Conservation (phyloP, 176 grass and related monocot genomes). For the Pharus latifolius region DNA sequence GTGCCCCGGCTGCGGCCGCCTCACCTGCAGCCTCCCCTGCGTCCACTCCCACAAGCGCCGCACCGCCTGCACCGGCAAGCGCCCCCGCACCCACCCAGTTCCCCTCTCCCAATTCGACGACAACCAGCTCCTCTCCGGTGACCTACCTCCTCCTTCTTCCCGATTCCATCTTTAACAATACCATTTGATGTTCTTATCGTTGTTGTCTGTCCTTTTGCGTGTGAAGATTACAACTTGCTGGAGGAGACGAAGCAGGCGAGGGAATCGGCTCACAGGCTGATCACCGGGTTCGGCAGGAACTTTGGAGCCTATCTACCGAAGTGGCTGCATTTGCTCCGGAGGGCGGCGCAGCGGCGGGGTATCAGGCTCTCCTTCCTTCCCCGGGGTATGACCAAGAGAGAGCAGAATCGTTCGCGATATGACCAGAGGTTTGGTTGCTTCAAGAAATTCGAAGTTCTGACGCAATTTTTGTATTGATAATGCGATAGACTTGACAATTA, state of each 20-base stretch:
- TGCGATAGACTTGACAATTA: background rate
- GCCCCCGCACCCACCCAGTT: conserved; percentile 57
- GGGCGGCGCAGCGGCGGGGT: conserved; percentile 32
- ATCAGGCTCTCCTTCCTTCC: conserved; percentile 55
- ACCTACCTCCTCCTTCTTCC: background rate
- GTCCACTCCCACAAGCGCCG: conserved; percentile 75
- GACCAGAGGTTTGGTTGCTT: conserved; percentile 26
- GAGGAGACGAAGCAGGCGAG: conserved; percentile 61
- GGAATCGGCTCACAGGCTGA: conserved; percentile 57
- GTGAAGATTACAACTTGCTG: conserved; percentile 62
- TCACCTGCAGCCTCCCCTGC: conserved; percentile 91
- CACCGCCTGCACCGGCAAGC: conserved; percentile 73
- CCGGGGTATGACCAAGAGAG: conserved; percentile 66
- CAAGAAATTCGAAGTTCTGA: too few relatives aligned
- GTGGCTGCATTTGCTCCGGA: conserved; percentile 34
- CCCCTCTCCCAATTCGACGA: conserved; percentile 73
- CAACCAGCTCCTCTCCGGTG: conserved; percentile 69
- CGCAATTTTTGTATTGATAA: background rate
- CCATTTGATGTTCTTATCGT: background rate
- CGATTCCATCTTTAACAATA: too few relatives aligned
- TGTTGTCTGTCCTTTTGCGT: background rate
- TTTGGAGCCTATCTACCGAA: conserved; percentile 24
- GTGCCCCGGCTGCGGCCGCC: conserved; percentile 67
- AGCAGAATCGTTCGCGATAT: conserved; percentile 43
- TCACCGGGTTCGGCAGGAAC: conserved; percentile 38